Evolutionary conservation across 108 stramenopile species (phyloP).

Genomic region (Pseudonitzschia multiseries): DNA sequence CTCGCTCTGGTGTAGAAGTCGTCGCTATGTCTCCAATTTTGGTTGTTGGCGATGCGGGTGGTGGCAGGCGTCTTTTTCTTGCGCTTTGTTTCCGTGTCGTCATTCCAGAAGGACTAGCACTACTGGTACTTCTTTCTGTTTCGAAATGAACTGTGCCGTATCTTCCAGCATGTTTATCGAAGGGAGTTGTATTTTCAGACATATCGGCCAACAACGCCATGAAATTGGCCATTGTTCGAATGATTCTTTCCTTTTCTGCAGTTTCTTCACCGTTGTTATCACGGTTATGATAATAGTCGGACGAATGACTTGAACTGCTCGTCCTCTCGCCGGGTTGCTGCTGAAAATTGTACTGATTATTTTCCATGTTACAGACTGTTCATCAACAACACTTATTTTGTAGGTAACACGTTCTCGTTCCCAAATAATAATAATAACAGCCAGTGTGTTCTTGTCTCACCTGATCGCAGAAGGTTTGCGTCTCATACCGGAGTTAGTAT

Average conservation of each 20-base stretch:
- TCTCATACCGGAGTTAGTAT: too few species aligned
- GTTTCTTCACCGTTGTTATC: neutral
- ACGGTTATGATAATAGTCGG: neutral
- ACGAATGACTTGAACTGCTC: neutral
- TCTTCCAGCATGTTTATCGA: neutral
- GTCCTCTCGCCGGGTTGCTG: conserved; percentile 14
- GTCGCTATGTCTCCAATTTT: too few species aligned
- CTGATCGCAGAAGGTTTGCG: too few species aligned
- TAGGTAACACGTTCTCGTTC: too few species aligned
- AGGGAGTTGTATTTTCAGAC: too few species aligned
- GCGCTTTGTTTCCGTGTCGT: neutral
- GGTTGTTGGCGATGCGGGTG: neutral
- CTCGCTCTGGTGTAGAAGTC: neutral
- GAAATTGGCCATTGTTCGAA: neutral
- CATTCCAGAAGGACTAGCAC: neutral
- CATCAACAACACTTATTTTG: too few species aligned
- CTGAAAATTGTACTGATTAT: neutral
- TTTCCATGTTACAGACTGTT: too few species aligned
- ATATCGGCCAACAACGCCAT: too few species aligned
- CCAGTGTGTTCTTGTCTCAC: too few species aligned
- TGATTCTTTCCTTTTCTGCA: neutral
- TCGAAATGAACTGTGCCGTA: neutral
- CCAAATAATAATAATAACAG: too few species aligned
- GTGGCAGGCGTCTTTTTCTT: neutral
- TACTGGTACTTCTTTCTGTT: neutral